Conservation (phyloP, 768 basidiomycete species). For the Chiua virens region DNA sequence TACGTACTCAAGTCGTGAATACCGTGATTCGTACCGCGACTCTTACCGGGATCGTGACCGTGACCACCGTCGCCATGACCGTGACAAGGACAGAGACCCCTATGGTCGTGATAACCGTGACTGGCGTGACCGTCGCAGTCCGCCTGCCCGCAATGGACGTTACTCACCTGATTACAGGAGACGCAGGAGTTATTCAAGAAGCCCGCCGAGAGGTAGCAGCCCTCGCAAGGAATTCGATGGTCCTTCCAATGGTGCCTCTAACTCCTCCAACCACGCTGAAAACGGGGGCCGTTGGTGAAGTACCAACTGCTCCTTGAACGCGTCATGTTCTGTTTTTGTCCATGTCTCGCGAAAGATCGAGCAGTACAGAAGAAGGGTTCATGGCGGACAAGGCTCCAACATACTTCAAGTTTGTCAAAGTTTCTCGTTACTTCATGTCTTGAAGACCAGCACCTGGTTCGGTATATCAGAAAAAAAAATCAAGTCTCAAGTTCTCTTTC, state of each 20-base stretch:
- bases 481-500: slow-evolving; percentile 70
- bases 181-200: slow-evolving; percentile 76
- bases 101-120: slow-evolving; percentile 72
- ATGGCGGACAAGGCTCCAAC: slow-evolving; percentile 38
- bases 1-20: slow-evolving; percentile 43
- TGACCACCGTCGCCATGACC: slow-evolving; percentile 39
- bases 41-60: slow-evolving; percentile 48
- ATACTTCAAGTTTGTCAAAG: slow-evolving; percentile 48
- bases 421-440: slow-evolving; percentile 49
- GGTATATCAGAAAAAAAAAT: slow-evolving; percentile 54
- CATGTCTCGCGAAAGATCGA: slow-evolving; percentile 41
- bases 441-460: slow-evolving; percentile 50
- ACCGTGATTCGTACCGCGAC: slow-evolving; percentile 45
- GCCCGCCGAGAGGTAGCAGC: slow-evolving; percentile 74
- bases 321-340: slow-evolving; percentile 28
- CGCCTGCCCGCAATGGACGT: slow-evolving; percentile 61
- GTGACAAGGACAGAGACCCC: slow-evolving; percentile 55
- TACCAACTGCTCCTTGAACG: slow-evolving; percentile 15
- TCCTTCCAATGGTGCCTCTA: slow-evolving; percentile 39
- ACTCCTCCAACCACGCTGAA: slow-evolving; percentile 38
- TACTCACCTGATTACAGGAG: slow-evolving; percentile 78
- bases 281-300: slow-evolving; percentile 63
- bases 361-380: slow-evolving; percentile 44
- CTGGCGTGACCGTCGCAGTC: slow-evolving; percentile 81
- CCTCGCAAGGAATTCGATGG: slow-evolving; percentile 51